phyloP scores from a whole-genome alignment of 805 yeast species.

The Hanseniaspora occidentalis region DNA sequence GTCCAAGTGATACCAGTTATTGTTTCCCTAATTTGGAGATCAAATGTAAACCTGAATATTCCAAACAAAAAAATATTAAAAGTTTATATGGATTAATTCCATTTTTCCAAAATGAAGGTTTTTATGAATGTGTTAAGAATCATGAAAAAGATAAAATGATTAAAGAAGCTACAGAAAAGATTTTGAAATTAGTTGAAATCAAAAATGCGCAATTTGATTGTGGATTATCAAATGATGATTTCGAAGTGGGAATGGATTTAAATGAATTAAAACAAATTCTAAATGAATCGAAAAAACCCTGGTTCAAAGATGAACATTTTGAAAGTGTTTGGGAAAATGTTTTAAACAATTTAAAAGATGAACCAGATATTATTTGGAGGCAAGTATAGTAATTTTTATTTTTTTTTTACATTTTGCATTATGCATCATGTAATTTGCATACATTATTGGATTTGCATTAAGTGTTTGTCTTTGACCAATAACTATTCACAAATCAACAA shows the following conservation, averaged over 20 bases:
- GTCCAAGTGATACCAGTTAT: conserved; percentile 63
- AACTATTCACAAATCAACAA: no score
- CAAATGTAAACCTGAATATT: conserved; percentile 60
- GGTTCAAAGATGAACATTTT: conserved; percentile 44
- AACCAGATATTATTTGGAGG: conserved; percentile 69
- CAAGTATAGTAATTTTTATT: conserved; percentile 35
- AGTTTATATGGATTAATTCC: conserved; percentile 45
- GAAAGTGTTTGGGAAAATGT: conserved; percentile 64
- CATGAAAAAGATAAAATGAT: conserved; percentile 56
- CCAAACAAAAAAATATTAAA: conserved; percentile 32
- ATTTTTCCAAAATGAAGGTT: conserved; percentile 26
- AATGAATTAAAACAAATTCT: conserved; percentile 42
- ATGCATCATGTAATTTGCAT: not conserved
- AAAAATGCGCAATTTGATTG: conserved; percentile 55
- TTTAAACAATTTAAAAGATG: conserved; percentile 44
- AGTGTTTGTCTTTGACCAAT: no score
- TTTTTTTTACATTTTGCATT: conserved; percentile 3
- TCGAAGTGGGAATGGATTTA: conserved; percentile 38
- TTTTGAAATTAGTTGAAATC: conserved; percentile 51
- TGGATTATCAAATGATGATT: conserved; percentile 37
- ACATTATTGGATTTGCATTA: no score
- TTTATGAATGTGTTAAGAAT: conserved; percentile 55
- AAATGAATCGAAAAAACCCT: conserved; percentile 24
- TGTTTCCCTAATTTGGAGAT: conserved; percentile 51
- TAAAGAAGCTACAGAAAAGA: conserved; percentile 50